A percentile compares a stretch with the other conserved stretches of the same genome.
phyloP scores from a whole-genome alignment of 495 filamentous ascomycete genomes.

The Daldinia concentrica region DNA sequence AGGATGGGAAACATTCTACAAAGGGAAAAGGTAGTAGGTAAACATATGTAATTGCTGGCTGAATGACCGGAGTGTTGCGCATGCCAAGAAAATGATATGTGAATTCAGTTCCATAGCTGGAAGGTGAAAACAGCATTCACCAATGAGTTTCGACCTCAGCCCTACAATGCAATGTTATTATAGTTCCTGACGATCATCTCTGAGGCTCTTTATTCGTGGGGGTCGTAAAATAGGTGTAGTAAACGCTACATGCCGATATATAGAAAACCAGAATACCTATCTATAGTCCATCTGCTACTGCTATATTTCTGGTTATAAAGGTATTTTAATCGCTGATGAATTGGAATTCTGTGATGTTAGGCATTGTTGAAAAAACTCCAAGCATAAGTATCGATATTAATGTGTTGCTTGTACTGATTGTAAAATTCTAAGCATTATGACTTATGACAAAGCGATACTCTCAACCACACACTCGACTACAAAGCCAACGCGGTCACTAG shows the following conservation, averaged over 20 bases:
- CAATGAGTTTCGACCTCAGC: slow-evolving; percentile 25
- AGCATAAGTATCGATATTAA: too few species aligned
- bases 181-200: slow-evolving; percentile 25
- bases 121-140: slow-evolving; percentile 9
- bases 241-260: not conserved
- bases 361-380: too few species aligned
- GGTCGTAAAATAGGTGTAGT: not conserved
- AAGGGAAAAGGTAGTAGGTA: not conserved
- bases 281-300: too few species aligned
- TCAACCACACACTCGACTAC: too few species aligned
- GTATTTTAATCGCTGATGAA: too few species aligned
- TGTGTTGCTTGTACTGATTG: too few species aligned
- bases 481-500: too few species aligned
- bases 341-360: too few species aligned
- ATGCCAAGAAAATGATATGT: slow-evolving; percentile 3
- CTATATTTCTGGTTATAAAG: too few species aligned
- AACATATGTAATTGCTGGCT: not conserved
- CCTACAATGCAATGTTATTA: slow-evolving; percentile 19
- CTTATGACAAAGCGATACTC: too few species aligned
- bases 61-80: slow-evolving; percentile 9
- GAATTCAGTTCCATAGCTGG: not conserved
- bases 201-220: slow-evolving; percentile 16
- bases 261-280: too few species aligned
- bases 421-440: too few species aligned
- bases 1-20: not conserved